phyloP scores from a whole-genome alignment of 2,329 filamentous ascomycete genomes.

The Hirsutella minnesotensis region DNA sequence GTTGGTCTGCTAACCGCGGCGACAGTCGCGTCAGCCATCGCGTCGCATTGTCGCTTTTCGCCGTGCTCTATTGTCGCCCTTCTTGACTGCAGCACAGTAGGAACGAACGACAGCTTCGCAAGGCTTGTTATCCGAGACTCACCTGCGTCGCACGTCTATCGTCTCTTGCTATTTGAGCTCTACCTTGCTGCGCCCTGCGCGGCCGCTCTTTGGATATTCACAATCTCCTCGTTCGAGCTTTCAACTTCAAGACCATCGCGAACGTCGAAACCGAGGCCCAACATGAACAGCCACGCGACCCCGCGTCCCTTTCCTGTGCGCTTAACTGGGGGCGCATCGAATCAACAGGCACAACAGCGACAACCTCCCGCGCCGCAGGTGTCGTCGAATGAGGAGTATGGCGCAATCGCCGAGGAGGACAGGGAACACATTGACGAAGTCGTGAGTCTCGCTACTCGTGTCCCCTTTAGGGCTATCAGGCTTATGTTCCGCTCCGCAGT shows the following conservation, averaged over 20 bases:
- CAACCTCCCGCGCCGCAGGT: slow-evolving; percentile 22
- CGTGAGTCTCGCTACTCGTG: slow-evolving; percentile 42
- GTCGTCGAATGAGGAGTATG: slow-evolving; percentile 25
- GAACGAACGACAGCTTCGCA: neutral
- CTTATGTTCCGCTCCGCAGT: slow-evolving; percentile 37
- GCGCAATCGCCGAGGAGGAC: slow-evolving; percentile 67
- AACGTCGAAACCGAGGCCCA: neutral
- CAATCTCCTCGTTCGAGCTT: neutral
- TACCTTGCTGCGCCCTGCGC: neutral
- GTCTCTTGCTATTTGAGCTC: neutral
- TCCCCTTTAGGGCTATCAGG: neutral
- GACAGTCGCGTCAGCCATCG: neutral
- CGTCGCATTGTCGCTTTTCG: neutral
- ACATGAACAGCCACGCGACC: slow-evolving; percentile 26
- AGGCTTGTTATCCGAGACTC: neutral
- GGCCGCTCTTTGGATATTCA: neutral
- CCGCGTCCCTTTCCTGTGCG: slow-evolving; percentile 24
- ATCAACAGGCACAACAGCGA: slow-evolving; percentile 18
- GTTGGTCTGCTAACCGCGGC: too few relatives aligned
- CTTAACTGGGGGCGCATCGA: slow-evolving; percentile 18
- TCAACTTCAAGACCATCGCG: neutral
- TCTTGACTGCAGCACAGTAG: neutral
- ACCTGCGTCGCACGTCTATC: neutral
- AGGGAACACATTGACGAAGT: slow-evolving; percentile 89
- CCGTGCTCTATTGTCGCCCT: neutral